phyloP scores from a whole-genome alignment of 495 filamentous ascomycete genomes.

The Baudoinia panamericana region DNA sequence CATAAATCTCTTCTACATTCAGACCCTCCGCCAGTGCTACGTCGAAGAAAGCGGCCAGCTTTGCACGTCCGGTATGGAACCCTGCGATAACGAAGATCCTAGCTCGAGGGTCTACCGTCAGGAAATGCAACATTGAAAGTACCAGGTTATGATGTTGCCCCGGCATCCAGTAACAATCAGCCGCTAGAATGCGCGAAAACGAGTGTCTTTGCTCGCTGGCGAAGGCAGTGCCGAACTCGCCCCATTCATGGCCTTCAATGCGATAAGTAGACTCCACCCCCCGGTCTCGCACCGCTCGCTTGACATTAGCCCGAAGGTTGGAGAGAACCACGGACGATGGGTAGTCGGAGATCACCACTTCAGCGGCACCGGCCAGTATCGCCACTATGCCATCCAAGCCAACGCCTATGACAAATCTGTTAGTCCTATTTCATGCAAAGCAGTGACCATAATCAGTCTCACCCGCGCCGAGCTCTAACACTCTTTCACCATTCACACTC shows the following conservation, averaged over 20 bases:
- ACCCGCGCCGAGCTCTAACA: slow-evolving; percentile 53
- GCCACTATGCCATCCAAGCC: slow-evolving; percentile 61
- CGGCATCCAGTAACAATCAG: slow-evolving; percentile 81
- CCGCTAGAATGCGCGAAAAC: slow-evolving; percentile 61
- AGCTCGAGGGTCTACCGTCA: slow-evolving; percentile 38
- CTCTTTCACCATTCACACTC: slow-evolving; percentile 38
- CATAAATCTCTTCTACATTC: slow-evolving; percentile 55
- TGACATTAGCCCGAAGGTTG: slow-evolving; percentile 50
- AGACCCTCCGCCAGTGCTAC: slow-evolving; percentile 42
- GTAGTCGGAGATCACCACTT: slow-evolving; percentile 52
- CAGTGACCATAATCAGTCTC: slow-evolving; percentile 12
- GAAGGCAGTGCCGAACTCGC: slow-evolving; percentile 41
- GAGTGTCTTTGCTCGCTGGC: slow-evolving; percentile 35
- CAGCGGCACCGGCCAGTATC: slow-evolving; percentile 46
- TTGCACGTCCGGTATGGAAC: slow-evolving; percentile 71
- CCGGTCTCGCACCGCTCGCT: slow-evolving; percentile 36
- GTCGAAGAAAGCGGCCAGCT: slow-evolving; percentile 63
- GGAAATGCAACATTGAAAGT: slow-evolving; percentile 57
- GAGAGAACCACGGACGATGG: slow-evolving; percentile 48
- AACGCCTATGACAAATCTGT: slow-evolving; percentile 40
- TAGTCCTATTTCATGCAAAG: slow-evolving; percentile 7
- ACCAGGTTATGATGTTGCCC: slow-evolving; percentile 61
- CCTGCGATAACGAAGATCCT: slow-evolving; percentile 57
- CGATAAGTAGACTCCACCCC: slow-evolving; percentile 23
- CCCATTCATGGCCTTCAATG: slow-evolving; percentile 65